A percentile compares a stretch with the other conserved stretches of the same genome.
phyloP scores from a whole-genome alignment of 768 basidiomycete genomes.

The Tylopilus subfusipes region DNA sequence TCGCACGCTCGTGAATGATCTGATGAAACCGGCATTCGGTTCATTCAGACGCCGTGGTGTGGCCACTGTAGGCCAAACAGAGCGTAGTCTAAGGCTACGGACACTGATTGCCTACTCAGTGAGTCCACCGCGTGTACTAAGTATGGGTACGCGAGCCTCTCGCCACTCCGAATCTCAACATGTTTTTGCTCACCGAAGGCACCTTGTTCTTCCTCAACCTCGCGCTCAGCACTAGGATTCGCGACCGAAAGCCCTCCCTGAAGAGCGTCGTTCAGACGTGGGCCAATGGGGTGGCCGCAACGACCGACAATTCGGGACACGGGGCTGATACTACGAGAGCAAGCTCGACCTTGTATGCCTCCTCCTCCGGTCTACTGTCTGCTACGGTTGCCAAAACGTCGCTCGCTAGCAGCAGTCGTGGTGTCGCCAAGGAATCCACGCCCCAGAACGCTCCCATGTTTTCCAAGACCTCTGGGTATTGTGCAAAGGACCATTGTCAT shows the following conservation, averaged over 20 bases:
- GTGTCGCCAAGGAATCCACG: background rate
- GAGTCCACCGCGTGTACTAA: background rate
- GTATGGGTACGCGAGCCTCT: background rate
- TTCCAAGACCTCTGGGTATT: background rate
- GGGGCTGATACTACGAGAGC: background rate
- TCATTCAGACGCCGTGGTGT: background rate
- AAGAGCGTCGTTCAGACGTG: background rate
- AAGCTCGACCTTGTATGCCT: background rate
- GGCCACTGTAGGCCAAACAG: background rate
- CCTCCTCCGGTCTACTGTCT: background rate
- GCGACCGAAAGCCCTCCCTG: background rate
- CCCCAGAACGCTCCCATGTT: no score
- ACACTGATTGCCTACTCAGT: background rate
- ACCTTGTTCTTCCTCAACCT: slow-evolving; percentile 4
- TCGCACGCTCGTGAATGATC: background rate
- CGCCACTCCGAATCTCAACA: background rate
- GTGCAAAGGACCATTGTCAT: background rate
- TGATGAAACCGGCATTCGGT: background rate
- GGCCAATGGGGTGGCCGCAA: background rate
- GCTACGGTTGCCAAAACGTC: background rate
- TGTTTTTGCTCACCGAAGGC: slow-evolving; percentile 6
- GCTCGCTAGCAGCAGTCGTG: background rate
- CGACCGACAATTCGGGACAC: background rate
- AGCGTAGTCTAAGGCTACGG: background rate
- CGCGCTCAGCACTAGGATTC: background rate